These are phyloP conservation scores for Extremus antarcticus DNA, from an alignment of 495 filamentous ascomycete genomes.

Conservation along the genomic window DNA sequence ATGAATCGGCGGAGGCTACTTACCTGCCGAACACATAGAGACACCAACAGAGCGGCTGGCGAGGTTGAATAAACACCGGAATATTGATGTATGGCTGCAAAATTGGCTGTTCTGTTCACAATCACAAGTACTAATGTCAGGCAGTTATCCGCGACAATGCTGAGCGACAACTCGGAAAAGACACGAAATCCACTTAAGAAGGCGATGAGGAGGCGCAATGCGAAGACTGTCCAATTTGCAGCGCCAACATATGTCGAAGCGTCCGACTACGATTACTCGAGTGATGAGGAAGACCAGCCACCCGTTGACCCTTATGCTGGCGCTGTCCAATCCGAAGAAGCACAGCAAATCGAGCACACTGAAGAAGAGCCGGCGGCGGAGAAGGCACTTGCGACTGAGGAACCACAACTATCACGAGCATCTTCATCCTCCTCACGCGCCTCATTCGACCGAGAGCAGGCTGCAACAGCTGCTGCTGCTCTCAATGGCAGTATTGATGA, in stretches of 20 bases:
- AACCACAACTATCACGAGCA: neutral
- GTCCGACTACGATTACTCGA: conserved; percentile 79
- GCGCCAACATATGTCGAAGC: conserved; percentile 83
- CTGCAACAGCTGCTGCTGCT: conserved; percentile 22
- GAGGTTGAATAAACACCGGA: conserved; percentile 91
- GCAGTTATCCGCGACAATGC: conserved; percentile 85
- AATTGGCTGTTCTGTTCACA: neutral
- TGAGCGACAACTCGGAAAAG: conserved; percentile 82
- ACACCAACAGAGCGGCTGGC: conserved; percentile 92
- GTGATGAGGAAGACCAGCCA: conserved; percentile 66
- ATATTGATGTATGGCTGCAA: conserved; percentile 69
- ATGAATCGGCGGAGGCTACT: conserved; percentile 52
- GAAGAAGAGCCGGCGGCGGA: conserved; percentile 21
- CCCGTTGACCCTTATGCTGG: conserved; percentile 7
- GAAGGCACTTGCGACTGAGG: conserved; percentile 11
- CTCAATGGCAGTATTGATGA: conserved; percentile 10
- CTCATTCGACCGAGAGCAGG: conserved; percentile 17
- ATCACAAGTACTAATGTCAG: conserved; percentile 1
- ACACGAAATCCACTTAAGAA: conserved; percentile 81
- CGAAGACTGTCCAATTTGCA: conserved; percentile 81
- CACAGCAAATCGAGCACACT: conserved; percentile 17
- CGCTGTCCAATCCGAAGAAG: conserved; percentile 20
- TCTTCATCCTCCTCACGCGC: conserved; percentile 8
- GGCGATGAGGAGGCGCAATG: conserved; percentile 75
- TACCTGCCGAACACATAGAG: conserved; percentile 97